A percentile compares a stretch with the other conserved stretches of the same genome.
Conservation (phyloP, 108 stramenopile species). For the Cyclotella kingstonii region DNA sequence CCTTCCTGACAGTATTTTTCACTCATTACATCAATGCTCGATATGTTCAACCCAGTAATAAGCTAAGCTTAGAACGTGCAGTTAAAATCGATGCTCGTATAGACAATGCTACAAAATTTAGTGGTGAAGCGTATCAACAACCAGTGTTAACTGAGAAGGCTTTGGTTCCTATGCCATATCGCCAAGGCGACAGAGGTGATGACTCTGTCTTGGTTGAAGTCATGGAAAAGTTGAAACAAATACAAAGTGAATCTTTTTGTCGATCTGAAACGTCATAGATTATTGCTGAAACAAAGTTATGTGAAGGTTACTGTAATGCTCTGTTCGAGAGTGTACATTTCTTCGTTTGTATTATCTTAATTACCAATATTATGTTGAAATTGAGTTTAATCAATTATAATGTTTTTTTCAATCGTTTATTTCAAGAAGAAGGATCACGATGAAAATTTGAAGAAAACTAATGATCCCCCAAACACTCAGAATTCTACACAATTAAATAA, state of each 20-base stretch:
- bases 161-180: constrained; percentile 56
- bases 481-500: too few species aligned
- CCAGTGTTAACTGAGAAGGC: constrained; percentile 77
- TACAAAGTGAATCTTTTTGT: constrained; percentile 8
- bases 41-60: constrained; percentile 68
- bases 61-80: constrained; percentile 79
- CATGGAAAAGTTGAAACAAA: constrained; percentile 14
- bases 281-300: too few species aligned
- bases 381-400: too few species aligned
- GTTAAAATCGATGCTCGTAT: constrained; percentile 74
- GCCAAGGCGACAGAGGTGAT: constrained; percentile 37
- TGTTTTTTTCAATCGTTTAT: too few species aligned
- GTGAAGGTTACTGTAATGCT: too few species aligned
- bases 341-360: too few species aligned
- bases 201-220: constrained; percentile 12
- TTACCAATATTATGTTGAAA: too few species aligned
- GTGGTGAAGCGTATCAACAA: constrained; percentile 74
- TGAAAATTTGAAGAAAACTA: too few species aligned
- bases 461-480: too few species aligned
- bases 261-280: too few species aligned
- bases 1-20: constrained; percentile 65
- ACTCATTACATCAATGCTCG: constrained; percentile 56
- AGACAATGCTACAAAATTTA: constrained; percentile 57
- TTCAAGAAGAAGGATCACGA: too few species aligned
- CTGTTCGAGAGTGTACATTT: too few species aligned